These are phyloP conservation scores for Meyerozyma smithsonii DNA, from an alignment of 1,139 yeast species.

Conservation along the genomic window DNA sequence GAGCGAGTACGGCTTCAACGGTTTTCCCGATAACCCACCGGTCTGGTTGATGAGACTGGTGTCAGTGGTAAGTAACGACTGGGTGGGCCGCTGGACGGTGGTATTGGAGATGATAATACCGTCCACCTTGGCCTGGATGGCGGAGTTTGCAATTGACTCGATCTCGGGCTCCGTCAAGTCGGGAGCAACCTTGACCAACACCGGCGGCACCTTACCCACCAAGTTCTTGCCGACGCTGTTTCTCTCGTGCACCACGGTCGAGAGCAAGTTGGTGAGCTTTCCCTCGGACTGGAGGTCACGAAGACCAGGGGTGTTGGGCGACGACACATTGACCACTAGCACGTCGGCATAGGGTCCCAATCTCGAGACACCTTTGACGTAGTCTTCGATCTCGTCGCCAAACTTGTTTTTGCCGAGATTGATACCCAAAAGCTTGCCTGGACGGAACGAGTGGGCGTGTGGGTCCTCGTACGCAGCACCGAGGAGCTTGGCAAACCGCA, in stretches of 20 bases:
- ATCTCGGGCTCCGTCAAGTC: conserved; percentile 82
- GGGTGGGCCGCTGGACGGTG: conserved; percentile 72
- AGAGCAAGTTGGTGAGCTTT: conserved; percentile 62
- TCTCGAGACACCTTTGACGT: conserved; percentile 74
- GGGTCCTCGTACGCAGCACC: conserved; percentile 22
- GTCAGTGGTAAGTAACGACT: conserved; percentile 44
- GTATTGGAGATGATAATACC: conserved; percentile 93
- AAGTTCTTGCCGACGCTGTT: conserved; percentile 36
- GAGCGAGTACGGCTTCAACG: conserved; percentile 78
- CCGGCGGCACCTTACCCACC: conserved; percentile 57
- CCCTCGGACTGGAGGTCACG: conserved; percentile 79
- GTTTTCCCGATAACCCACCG: conserved; percentile 92
- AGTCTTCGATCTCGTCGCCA: conserved; percentile 87
- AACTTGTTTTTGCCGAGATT: conserved; percentile 89
- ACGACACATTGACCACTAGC: conserved; percentile 85
- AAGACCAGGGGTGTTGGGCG: conserved; percentile 95
- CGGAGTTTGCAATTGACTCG: conserved; percentile 76
- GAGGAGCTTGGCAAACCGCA: conserved; percentile 49
- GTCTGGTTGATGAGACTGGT: conserved; percentile 44
- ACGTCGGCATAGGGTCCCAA: conserved; percentile 87
- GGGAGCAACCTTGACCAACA: conserved; percentile 89
- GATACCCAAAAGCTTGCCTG: conserved; percentile 67
- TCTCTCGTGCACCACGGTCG: conserved; percentile 61
- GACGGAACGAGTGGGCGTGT: conserved; percentile 52
- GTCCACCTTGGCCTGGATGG: conserved; percentile 72